Base-by-base conservation (phyloP, 768 basidiomycete species). In the Neoboletus magnificus region DNA sequence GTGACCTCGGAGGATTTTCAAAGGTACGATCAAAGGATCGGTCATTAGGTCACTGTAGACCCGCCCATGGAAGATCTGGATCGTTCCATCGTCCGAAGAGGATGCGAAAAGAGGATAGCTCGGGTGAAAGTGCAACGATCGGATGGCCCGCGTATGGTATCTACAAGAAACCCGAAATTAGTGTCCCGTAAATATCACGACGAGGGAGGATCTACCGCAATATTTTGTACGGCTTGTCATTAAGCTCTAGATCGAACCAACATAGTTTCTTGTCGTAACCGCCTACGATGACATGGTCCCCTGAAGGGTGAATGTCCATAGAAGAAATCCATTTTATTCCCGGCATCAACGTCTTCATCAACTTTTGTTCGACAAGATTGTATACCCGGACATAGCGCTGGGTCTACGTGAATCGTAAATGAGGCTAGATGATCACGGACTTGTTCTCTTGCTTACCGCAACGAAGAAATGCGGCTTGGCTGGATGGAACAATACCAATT, bases 221-320 rank as follows among this genome's bases (percentile, higher is more conserved):
- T 52, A 97, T 85, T 75, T 97, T 98, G 81, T 96, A 99, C 1
- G 97, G 97, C 71, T 96, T 97, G 59, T 91, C 89, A 62, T 89
- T 92, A 52, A 99, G 84, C 66, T 98, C 97, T 61, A 99, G 78
- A 76, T 99, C 97, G 72, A 98, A 98, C 97, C 97, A 99, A 71
- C 93, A 95, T 16, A 99, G 76, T 71, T 98, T 97, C 62, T 91
- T 87, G 76, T 99, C 97, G 72, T 98, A 98, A 45, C 93, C 93
- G 56, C 97, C 97, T 48, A 99, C 91, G 58, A 99, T 93, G 57
- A 99, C 77, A 77, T 99, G 94, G 66, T 98, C 95, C 29, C 93
- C 93, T 48, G 89, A 88, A 22, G 96, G 92, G 73, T 99, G 97
- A 25, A 99, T 82, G 69, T 98, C 95, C 87, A 99, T 88, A 11